Evolutionary conservation across 2,329 filamentous ascomycete species (phyloP).

Genomic region (Fusarium penzigii): DNA sequence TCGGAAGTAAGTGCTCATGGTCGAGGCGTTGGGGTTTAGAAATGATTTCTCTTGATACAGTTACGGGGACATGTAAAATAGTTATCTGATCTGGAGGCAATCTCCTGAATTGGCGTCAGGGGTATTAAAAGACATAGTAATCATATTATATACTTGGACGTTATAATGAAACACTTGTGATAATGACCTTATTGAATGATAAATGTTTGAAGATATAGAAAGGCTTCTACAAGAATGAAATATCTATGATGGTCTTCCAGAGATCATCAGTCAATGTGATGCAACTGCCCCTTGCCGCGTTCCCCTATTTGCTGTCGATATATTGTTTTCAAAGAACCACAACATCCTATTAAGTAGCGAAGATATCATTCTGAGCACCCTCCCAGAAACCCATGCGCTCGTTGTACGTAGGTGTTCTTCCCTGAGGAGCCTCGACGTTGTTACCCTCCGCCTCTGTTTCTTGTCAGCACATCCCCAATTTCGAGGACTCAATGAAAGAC

Average conservation of each 20-base stretch:
- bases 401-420: slow-evolving; percentile 35
- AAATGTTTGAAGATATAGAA: no score
- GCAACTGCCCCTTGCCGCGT: no score
- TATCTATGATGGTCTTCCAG: no score
- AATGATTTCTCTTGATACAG: neutral
- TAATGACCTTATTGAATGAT: neutral
- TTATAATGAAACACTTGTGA: neutral
- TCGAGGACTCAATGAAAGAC: neutral
- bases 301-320: no score
- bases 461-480: neutral
- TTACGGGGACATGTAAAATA: neutral
- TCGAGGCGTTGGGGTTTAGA: neutral
- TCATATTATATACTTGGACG: slow-evolving; percentile 1
- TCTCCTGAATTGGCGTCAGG: neutral
- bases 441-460: slow-evolving; percentile 34
- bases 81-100: neutral
- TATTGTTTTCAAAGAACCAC: no score
- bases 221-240: no score
- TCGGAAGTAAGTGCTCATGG: neutral
- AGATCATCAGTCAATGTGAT: no score
- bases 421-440: slow-evolving; percentile 32
- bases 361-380: slow-evolving; percentile 36
- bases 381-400: slow-evolving; percentile 35
- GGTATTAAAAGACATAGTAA: neutral
- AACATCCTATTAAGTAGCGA: slow-evolving; percentile 8